Evolutionary conservation across 345 rosid species (phyloP).

Genomic region (Erodium maritimum): DNA sequence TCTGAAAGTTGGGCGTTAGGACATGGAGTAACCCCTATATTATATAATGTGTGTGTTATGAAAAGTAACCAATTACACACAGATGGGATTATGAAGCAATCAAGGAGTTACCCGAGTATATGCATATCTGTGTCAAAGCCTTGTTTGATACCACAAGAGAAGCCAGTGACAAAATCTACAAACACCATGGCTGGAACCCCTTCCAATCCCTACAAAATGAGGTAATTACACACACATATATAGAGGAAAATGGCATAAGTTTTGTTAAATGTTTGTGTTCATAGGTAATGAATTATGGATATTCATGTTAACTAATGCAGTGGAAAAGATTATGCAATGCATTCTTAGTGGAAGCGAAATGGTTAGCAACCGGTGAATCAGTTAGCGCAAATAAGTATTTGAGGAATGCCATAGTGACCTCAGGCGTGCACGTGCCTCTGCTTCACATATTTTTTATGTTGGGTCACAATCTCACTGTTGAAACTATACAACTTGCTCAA

Average conservation of each 20-base stretch:
- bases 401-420: constrained; percentile 42
- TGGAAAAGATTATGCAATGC: constrained; percentile 44
- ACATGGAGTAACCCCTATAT: too few species aligned
- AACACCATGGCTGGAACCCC: constrained; percentile 6
- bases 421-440: constrained; percentile 36
- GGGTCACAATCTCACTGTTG: constrained; percentile 22
- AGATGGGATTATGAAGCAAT: background rate
- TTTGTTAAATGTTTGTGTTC: too few species aligned
- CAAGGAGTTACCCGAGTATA: constrained; percentile 19
- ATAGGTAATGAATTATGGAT: too few species aligned
- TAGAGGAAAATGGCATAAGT: too few species aligned
- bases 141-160: constrained; percentile 18
- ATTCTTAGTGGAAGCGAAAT: constrained; percentile 47
- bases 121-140: constrained; percentile 23
- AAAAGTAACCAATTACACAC: background rate
- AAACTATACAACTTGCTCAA: constrained; percentile 23
- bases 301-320: too few species aligned
- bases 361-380: constrained; percentile 29
- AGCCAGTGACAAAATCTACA: constrained; percentile 12
- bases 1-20: too few species aligned
- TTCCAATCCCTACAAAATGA: constrained; percentile 1
- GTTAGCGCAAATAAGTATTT: constrained; percentile 38
- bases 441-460: constrained; percentile 38
- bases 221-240: too few species aligned
- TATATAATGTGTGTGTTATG: too few species aligned